Conservation (phyloP, 148 eudicot genomes). For the Silene conica region DNA sequence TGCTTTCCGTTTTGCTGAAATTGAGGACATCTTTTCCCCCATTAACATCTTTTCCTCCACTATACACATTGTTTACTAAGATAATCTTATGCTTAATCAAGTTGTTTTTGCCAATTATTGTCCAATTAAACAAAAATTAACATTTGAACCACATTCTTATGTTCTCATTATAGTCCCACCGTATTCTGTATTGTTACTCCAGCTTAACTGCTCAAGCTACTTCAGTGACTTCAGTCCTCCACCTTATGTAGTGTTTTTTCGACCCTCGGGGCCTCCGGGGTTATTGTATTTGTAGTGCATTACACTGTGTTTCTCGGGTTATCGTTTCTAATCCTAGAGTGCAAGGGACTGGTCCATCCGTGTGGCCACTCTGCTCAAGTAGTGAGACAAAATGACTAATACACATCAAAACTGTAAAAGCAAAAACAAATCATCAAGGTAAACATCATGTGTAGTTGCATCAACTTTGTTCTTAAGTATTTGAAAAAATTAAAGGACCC, state of each 20-base stretch:
- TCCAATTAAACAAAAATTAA: neutral
- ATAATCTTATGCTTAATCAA: constrained; percentile 24
- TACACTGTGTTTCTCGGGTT: too few relatives aligned
- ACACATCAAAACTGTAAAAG: constrained; percentile 25
- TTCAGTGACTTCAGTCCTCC: too few relatives aligned
- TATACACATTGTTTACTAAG: constrained; percentile 19
- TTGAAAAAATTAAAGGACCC: constrained; percentile 1
- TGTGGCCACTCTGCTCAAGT: constrained; percentile 14
- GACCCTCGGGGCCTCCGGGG: too few relatives aligned
- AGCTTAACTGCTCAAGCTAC: too few relatives aligned
- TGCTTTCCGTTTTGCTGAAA: constrained; percentile 30
- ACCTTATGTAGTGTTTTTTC: too few relatives aligned
- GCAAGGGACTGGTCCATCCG: neutral
- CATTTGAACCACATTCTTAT: too few relatives aligned
- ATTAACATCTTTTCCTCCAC: constrained; percentile 10
- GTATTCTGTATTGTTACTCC: too few relatives aligned
- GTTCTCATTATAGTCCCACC: too few relatives aligned
- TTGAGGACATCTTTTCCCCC: constrained; percentile 23
- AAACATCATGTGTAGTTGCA: constrained; percentile 13
- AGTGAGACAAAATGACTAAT: constrained; percentile 18
- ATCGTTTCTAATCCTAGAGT: too few relatives aligned
- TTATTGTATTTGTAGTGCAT: too few relatives aligned
- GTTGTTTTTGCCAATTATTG: constrained; percentile 4
- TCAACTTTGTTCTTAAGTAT: constrained; percentile 15
- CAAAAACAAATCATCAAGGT: constrained; percentile 2